A percentile compares a stretch with the other conserved stretches of the same genome.
phyloP scores from a whole-genome alignment of 139 green algal genomes.

The Chlorella sorokiniana region DNA sequence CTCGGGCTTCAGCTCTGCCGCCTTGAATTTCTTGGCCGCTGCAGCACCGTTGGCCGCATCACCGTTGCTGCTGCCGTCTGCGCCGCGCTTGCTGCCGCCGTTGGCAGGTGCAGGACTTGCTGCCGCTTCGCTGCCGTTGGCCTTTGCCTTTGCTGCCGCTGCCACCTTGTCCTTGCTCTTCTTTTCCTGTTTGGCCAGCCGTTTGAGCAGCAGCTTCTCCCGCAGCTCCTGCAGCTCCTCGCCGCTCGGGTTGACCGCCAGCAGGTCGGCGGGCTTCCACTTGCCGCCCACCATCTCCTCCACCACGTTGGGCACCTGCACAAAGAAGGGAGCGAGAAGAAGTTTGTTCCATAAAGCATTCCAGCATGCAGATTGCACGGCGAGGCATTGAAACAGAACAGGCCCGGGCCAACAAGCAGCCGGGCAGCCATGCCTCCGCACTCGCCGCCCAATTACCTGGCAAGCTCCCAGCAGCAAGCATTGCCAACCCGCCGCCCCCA shows the following conservation, averaged over 20 bases:
- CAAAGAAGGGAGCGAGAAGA: neutral
- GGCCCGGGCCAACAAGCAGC: too few relatives aligned
- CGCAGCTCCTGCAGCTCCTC: conserved; percentile 55
- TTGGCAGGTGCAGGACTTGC: neutral
- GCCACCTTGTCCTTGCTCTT: conserved; percentile 31
- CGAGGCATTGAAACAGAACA: neutral
- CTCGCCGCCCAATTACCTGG: neutral
- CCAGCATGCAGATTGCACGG: neutral
- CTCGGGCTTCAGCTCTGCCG: conserved; percentile 26
- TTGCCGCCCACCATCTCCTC: conserved; percentile 57
- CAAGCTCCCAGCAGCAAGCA: neutral
- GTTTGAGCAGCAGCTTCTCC: conserved; percentile 43
- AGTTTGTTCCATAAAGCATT: neutral
- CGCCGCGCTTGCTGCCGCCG: conserved; percentile 16
- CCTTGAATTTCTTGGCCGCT: conserved; percentile 34
- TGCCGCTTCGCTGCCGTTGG: neutral
- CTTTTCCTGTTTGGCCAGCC: conserved; percentile 32
- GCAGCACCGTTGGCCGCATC: neutral
- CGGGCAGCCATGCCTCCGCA: neutral
- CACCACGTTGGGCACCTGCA: conserved; percentile 52
- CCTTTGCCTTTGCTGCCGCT: neutral
- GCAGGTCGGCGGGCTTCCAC: conserved; percentile 44
- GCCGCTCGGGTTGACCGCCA: conserved; percentile 64
- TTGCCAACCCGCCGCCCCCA: neutral
- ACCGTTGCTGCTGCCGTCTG: conserved; percentile 1